phyloP scores from a whole-genome alignment of 148 eudicot species.

The Amaranthus hypochondriacus region DNA sequence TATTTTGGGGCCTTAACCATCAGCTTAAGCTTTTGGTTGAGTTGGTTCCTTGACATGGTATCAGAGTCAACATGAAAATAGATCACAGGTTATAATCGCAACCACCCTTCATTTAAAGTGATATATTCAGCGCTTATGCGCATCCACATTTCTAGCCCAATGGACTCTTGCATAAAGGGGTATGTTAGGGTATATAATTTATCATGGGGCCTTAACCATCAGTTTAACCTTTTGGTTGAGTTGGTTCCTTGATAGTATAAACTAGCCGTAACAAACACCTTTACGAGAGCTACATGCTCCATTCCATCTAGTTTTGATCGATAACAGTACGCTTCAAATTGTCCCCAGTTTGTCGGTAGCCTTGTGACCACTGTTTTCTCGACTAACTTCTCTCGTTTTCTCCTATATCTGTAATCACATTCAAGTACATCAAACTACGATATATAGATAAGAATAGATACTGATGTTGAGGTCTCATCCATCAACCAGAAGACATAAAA shows the following conservation, averaged over 20 bases:
- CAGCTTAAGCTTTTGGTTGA: background rate
- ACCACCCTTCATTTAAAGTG: no score
- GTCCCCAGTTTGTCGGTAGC: slow-evolving; percentile 78
- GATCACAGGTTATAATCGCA: no score
- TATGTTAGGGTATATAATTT: no score
- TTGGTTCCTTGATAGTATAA: no score
- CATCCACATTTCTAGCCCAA: no score
- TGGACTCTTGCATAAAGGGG: no score
- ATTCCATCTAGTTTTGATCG: slow-evolving; percentile 72
- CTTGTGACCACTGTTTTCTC: slow-evolving; percentile 62
- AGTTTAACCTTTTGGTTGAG: no score
- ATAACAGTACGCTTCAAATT: slow-evolving; percentile 65
- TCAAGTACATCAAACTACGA: slow-evolving; percentile 3
- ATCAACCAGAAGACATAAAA: background rate
- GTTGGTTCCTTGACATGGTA: no score
- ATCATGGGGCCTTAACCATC: no score
- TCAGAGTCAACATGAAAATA: no score
- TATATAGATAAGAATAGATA: background rate
- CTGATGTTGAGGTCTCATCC: background rate
- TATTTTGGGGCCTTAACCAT: background rate
- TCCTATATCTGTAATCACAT: slow-evolving; percentile 51
- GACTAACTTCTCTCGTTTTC: slow-evolving; percentile 84
- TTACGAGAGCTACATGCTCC: slow-evolving; percentile 73
- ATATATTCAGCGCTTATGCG: no score
- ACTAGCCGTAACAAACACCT: slow-evolving; percentile 34